Base-by-base conservation (phyloP, 352 stramenopile species). In the Elongisporangium undulatum region DNA sequence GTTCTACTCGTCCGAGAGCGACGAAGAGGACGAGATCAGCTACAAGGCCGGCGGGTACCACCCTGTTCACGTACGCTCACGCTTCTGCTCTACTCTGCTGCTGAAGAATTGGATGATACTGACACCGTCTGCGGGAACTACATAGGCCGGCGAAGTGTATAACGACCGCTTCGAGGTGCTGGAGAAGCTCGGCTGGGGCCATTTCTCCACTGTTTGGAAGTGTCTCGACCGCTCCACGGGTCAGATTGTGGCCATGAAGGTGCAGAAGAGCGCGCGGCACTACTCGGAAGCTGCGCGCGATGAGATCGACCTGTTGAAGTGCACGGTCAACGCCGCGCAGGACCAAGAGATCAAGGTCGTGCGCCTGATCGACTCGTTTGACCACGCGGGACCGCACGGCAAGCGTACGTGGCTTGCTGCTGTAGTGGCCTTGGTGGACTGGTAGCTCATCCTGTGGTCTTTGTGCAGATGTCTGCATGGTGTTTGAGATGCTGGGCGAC, bases 151-250 rank as follows among this genome's bases (percentile, higher is more conserved):
- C 4, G 93, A 98, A 45, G 77, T 97, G 57, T 98, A 92, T 80
- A 97, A 96, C 54, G 68, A 69, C 8, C 79, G 96, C 62, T 99
- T 99, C 66, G 80, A 97, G 24, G 94, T 99, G 59, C 81, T 99
- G 41, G 94, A 98, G 69, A 99, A 99, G 75, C 87, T 99, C 38
- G 98, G 98, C 20, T 99, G 98, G 98, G 98, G 98, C 23, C 98
- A 99, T 71, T 99, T 99, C 73, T 99, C 97, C 45, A 99, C 98
- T 4, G 98, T 99, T 19, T 99, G 97, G 98, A 98, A 99, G 76
- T 97, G 96, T 55, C 86, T 90, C 58, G 96, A 99, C 77, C 74
- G 71, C 41, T 49, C 77, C 16, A 90, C 72, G n/a, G 75, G 68
- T 13, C 59, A 69, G n/a, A 86, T 97, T 61, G 96, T 98, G n/a